Evolutionary conservation across 73 alveolate genomes (phyloP).

Genomic region (Tetrahymena thermophila): DNA sequence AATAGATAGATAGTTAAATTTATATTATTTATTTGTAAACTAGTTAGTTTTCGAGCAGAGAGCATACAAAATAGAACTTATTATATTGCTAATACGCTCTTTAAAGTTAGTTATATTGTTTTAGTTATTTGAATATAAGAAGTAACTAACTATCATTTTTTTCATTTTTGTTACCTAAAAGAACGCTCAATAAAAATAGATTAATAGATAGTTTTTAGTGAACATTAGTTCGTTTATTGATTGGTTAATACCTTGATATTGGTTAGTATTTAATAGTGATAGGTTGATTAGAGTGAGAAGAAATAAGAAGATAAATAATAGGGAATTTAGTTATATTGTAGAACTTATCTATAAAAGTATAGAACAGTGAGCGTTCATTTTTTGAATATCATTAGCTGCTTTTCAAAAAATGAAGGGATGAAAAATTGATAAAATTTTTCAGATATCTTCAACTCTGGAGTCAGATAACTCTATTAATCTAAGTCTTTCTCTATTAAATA

Average conservation of each 20-base stretch:
- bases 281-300: background rate
- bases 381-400: background rate
- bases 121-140: no score
- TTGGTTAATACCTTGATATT: background rate
- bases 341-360: background rate
- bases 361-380: background rate
- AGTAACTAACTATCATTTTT: background rate
- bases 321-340: background rate
- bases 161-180: background rate
- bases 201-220: background rate
- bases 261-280: background rate
- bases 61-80: background rate
- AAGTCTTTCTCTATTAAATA: constrained; percentile 16
- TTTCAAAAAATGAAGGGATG: background rate
- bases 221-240: background rate
- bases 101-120: no score
- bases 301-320: background rate
- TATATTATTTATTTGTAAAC: background rate
- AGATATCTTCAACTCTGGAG: constrained; percentile 17
- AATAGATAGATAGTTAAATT: background rate
- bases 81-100: background rate
- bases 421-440: background rate
- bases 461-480: constrained; percentile 20
- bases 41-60: background rate
- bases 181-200: background rate